Percentiles rank a stretch among this genome's conserved stretches.
Evolutionary conservation across 139 green algal genomes (phyloP).

Genomic region (Zygnema circumcarinatum): DNA sequence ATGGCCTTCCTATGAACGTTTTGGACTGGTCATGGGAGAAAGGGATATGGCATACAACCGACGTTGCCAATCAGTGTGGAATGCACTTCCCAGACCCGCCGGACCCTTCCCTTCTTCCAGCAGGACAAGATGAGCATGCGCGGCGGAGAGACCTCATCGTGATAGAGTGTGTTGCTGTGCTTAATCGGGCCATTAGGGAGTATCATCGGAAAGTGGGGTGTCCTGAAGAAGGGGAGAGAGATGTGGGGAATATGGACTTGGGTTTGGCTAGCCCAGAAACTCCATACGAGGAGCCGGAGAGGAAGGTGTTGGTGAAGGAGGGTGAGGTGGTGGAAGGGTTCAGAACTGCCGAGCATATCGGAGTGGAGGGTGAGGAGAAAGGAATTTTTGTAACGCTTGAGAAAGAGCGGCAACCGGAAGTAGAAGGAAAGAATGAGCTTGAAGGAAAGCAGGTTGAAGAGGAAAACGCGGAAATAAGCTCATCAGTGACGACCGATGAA

Average conservation of each 20-base stretch:
- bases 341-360: background rate
- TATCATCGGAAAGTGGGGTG: conserved; percentile 43
- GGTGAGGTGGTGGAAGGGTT: background rate
- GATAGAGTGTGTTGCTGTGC: conserved; percentile 46
- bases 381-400: background rate
- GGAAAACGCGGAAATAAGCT: background rate
- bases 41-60: background rate
- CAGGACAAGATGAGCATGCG: background rate
- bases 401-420: background rate
- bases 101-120: conserved; percentile 14
- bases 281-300: background rate
- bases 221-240: background rate
- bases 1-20: conserved; percentile 46
- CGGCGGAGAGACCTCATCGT: conserved; percentile 25
- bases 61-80: conserved; percentile 33
- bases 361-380: background rate
- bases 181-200: conserved; percentile 43
- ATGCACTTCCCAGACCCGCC: conserved; percentile 47
- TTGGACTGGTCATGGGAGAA: conserved; percentile 41
- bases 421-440: background rate
- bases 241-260: conserved; percentile 36
- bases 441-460: background rate
- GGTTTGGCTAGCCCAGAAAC: background rate
- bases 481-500: too few relatives aligned
- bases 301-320: background rate